Base-by-base conservation (phyloP, 2,329 filamentous ascomycete species). In the Pyrenochaeta sp. region DNA sequence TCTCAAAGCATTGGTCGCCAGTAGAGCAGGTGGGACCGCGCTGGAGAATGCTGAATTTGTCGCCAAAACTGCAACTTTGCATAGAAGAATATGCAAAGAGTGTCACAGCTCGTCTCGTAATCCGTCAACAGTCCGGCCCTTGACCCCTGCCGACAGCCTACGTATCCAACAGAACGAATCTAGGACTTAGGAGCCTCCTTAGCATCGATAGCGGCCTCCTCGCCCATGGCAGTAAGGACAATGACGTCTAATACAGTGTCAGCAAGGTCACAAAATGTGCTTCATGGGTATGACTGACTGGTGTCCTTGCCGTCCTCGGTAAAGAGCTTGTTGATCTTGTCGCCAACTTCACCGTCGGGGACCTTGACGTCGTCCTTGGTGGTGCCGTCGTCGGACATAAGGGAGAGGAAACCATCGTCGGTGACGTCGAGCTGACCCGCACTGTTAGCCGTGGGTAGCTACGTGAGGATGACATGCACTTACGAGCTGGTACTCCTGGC, bases 331-430 rank as follows among this genome's bases (percentile, higher is more conserved):
- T 80, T 84, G 80, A 98, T 96, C 86, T 91, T 93, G 48, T 93
- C 88, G 74, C 92, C 93, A 80, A 96, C 74, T 59, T 98, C 94
- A 75, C 90, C 90, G 1, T 97, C 93, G 73, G 95, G 95, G 71
- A 96, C 78, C 85, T 92, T 93, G 81, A 98, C 92, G 80, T 99
- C 94, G 76, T 97, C 92, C 88, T 97, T 97, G 84, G 88, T 90
- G 80, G 87, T 84, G 78, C 93, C 93, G 72, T 90, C 87, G 67
- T 94, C 90, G 79, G 85, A 87, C 90, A 98, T 96, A 78, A 99
- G 91, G 78, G 91, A 93, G 72, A 99, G 90, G 89, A 91, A 98
- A 68, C 87, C 92, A 78, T 98, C 95, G 75, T 98, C 95, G 70
- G 90, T 90, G 81, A 97, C 90, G 80, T 97, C 91, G 75, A 97